These are phyloP conservation scores for Hermanozyma aechmeae DNA, from an alignment of 805 yeast genomes.

Conservation along the genomic window DNA sequence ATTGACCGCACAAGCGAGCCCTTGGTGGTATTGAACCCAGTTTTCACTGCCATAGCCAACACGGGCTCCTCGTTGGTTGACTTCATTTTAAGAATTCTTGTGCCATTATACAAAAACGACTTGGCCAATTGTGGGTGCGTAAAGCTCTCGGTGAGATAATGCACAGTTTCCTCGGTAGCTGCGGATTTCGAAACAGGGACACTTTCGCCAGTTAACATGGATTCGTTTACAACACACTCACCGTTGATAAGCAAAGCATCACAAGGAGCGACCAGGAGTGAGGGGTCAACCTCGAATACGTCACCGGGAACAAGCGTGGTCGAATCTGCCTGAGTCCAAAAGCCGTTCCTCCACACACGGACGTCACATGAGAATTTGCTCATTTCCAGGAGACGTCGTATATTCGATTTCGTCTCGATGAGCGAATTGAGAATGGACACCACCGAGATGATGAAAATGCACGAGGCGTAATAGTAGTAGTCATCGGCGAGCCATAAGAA, in stretches of 20 bases:
- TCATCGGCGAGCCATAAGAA: conserved; percentile 87
- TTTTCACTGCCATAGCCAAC: conserved; percentile 75
- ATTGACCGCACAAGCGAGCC: conserved; percentile 90
- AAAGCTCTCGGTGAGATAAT: conserved; percentile 48
- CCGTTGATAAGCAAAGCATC: conserved; percentile 84
- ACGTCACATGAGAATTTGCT: conserved; percentile 72
- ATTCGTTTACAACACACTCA: conserved; percentile 93
- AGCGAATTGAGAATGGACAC: conserved; percentile 73
- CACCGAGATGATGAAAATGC: conserved; percentile 81
- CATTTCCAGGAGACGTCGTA: conserved; percentile 62
- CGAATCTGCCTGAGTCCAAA: conserved; percentile 77
- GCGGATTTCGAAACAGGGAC: conserved; percentile 86
- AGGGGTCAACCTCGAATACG: conserved; percentile 85
- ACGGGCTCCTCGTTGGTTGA: conserved; percentile 68
- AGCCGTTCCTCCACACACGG: conserved; percentile 85
- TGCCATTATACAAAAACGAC: conserved; percentile 79
- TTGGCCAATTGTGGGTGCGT: conserved; percentile 60
- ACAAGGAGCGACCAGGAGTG: conserved; percentile 67
- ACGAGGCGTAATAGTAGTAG: conserved; percentile 87
- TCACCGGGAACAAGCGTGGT: conserved; percentile 92
- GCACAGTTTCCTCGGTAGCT: conserved; percentile 54
- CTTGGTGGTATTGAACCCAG: conserved; percentile 93
- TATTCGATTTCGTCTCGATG: conserved; percentile 73
- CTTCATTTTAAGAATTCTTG: conserved; percentile 77
- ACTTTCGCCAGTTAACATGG: conserved; percentile 97